Evolutionary conservation across 2,329 filamentous ascomycete species (phyloP).

Genomic region (Pseudohalonectria lignicola): DNA sequence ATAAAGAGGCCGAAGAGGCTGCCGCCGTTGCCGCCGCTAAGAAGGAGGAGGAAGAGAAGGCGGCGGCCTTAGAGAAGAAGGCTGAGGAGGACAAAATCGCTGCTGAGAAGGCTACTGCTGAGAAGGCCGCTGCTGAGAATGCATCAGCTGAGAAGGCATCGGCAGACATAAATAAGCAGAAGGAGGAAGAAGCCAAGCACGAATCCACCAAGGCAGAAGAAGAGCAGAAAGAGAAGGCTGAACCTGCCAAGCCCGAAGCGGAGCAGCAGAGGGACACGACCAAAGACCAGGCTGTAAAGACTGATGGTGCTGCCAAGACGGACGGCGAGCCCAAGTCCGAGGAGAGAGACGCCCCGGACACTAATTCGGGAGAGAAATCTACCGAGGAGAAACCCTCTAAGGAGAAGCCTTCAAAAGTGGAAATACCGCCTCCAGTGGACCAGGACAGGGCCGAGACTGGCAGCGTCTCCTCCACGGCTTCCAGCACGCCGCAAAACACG

Average conservation of each 20-base stretch:
- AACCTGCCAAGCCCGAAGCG: background rate
- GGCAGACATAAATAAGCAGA: too few relatives aligned
- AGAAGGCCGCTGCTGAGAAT: conserved; percentile 15
- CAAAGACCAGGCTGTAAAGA: conserved; percentile 8
- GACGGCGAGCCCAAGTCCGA: conserved; percentile 3
- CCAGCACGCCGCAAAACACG: conserved; percentile 14
- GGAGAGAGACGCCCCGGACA: too few relatives aligned
- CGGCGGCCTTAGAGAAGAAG: conserved; percentile 10
- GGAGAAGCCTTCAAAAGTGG: background rate
- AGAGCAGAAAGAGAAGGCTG: background rate
- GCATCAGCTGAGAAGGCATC: conserved; percentile 8
- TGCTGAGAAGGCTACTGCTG: conserved; percentile 10
- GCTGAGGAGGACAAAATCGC: conserved; percentile 6
- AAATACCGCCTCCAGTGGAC: background rate
- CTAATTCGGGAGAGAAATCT: too few relatives aligned
- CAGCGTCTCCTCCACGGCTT: conserved; percentile 9
- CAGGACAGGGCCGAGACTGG: conserved; percentile 9
- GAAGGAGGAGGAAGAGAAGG: conserved; percentile 7
- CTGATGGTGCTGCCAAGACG: conserved; percentile 1
- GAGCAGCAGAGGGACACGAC: too few relatives aligned
- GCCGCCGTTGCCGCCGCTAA: conserved; percentile 11
- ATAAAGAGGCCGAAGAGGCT: conserved; percentile 14
- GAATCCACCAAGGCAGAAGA: conserved; percentile 5
- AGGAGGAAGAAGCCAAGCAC: conserved; percentile 10
- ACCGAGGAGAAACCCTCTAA: conserved; percentile 5